phyloP scores from a whole-genome alignment of 2,329 filamentous ascomycete genomes.

The Xylaria multiplex region DNA sequence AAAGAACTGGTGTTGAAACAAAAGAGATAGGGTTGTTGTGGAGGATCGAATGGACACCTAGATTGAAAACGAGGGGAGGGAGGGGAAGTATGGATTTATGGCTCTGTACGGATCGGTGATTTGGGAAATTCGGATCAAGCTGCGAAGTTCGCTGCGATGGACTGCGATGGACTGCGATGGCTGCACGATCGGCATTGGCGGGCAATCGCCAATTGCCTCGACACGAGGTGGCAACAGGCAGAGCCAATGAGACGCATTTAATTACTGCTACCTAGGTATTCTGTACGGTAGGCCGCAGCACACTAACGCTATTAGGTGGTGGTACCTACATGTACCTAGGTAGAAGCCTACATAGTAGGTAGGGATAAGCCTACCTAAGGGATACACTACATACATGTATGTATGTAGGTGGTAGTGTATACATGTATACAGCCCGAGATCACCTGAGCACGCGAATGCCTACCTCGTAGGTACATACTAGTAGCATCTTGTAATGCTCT shows the following conservation, averaged over 20 bases:
- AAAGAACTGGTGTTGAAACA: neutral
- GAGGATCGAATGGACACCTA: neutral
- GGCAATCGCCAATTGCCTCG: constrained; percentile 15
- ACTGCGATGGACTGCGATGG: constrained; percentile 25
- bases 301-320: no score
- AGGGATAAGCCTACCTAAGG: neutral
- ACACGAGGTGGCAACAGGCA: constrained; percentile 18
- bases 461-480: neutral
- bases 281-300: neutral
- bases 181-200: constrained; percentile 28
- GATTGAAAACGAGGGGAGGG: neutral
- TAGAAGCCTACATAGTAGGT: neutral
- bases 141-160: constrained; percentile 33
- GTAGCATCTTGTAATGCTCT: constrained; percentile 24
- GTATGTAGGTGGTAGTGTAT: no score
- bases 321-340: no score
- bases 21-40: neutral
- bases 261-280: constrained; percentile 11
- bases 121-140: constrained; percentile 3
- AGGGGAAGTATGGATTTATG: neutral
- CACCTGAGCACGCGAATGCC: constrained; percentile 45
- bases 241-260: constrained; percentile 32
- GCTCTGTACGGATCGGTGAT: neutral
- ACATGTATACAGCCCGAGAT: constrained; percentile 23
- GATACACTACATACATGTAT: neutral